phyloP scores from a whole-genome alignment of 139 green algal species.

The Tetradesmus lagerheimii region DNA sequence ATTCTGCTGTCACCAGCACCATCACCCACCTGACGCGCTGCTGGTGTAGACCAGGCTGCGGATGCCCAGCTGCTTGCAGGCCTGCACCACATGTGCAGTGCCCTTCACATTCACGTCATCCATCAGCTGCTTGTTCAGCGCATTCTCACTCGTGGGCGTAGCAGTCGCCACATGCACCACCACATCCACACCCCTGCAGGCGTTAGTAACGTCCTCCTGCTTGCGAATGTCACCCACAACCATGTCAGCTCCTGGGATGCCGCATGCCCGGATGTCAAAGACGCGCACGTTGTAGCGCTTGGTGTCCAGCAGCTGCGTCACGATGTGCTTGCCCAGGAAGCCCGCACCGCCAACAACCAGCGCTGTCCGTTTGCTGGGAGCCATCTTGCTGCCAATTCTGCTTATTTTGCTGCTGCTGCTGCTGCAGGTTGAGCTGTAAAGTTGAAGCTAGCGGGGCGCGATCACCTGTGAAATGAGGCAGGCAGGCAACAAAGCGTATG shows the following conservation, averaged over 20 bases:
- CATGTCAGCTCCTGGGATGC: slow-evolving; percentile 43
- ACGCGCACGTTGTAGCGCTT: slow-evolving; percentile 79
- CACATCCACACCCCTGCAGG: slow-evolving; percentile 69
- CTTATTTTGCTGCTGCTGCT: slow-evolving; percentile 26
- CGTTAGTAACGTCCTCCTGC: slow-evolving; percentile 56
- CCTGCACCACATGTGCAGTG: slow-evolving; percentile 84
- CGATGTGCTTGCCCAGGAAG: slow-evolving; percentile 88
- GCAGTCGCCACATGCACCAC: slow-evolving; percentile 93
- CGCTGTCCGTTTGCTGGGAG: background rate
- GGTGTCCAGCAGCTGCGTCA: slow-evolving; percentile 74
- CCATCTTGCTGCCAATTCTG: slow-evolving; percentile 25
- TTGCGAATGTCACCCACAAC: slow-evolving; percentile 71
- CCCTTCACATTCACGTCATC: slow-evolving; percentile 88
- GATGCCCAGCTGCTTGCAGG: slow-evolving; percentile 68
- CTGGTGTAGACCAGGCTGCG: slow-evolving; percentile 82
- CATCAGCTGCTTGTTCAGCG: slow-evolving; percentile 86
- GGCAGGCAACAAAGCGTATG: too few species aligned
- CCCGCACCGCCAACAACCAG: slow-evolving; percentile 88
- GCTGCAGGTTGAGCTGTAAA: background rate
- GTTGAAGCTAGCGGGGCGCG: too few species aligned
- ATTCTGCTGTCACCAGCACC: too few species aligned
- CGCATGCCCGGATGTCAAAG: slow-evolving; percentile 79
- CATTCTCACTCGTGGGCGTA: slow-evolving; percentile 80
- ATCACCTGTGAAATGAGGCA: too few species aligned
- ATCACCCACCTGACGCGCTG: slow-evolving; percentile 69